Percentiles rank a stretch among this genome's conserved stretches.
Conservation (phyloP, 495 filamentous ascomycete genomes). For the Xylaria flabelliformis region DNA sequence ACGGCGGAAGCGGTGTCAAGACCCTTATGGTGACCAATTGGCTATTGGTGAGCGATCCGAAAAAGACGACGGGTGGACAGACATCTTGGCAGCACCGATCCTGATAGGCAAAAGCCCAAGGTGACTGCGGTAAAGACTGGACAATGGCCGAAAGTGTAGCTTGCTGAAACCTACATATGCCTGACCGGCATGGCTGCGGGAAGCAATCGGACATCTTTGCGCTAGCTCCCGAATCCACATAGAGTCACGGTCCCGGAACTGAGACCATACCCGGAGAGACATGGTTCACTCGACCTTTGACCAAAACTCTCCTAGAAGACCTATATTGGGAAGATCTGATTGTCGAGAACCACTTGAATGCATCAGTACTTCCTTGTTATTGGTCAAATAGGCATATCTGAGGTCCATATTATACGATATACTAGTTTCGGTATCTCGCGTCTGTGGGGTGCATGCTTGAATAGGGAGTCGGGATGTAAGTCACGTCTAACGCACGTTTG, state of each 20-base stretch:
- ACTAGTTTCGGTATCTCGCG: conserved; percentile 29
- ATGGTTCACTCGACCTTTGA: conserved; percentile 2
- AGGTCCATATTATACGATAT: conserved; percentile 22
- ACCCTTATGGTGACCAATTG: not conserved
- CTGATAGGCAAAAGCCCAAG: not conserved
- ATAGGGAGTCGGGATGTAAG: conserved; percentile 23
- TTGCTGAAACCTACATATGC: not conserved
- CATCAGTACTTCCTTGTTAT: not conserved
- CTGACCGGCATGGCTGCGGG: conserved; percentile 5
- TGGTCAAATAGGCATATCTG: conserved; percentile 23
- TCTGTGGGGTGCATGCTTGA: conserved; percentile 27
- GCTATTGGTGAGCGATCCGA: not conserved
- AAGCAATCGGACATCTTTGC: conserved; percentile 14
- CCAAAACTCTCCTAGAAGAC: not conserved
- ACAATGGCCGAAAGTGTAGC: not conserved
- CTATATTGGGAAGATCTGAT: conserved; percentile 18
- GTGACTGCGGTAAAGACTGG: conserved; percentile 13
- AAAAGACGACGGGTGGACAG: conserved; percentile 7
- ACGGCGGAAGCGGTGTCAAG: not conserved
- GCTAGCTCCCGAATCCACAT: conserved; percentile 5
- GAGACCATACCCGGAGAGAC: not conserved
- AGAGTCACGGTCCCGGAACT: not conserved
- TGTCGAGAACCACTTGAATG: conserved; percentile 14
- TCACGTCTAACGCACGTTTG: conserved; percentile 12
- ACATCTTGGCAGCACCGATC: conserved; percentile 15